phyloP scores from a whole-genome alignment of 2,329 filamentous ascomycete genomes.

The Lasiodiplodia gonubiensis region DNA sequence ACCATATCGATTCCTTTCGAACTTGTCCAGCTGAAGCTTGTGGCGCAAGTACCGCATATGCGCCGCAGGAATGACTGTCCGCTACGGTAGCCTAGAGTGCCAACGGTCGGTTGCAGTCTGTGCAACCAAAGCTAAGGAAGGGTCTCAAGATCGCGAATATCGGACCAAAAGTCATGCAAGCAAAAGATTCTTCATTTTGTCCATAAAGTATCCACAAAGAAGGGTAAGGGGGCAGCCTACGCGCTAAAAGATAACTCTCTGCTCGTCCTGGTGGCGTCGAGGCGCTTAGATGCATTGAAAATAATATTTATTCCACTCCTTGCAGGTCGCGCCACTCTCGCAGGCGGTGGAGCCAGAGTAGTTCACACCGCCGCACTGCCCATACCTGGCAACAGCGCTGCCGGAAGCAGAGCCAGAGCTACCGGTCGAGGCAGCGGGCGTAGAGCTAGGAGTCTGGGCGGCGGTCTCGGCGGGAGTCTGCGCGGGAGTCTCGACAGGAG shows the following conservation, averaged over 20 bases:
- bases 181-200: conserved; percentile 2
- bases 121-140: neutral
- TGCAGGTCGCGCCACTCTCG: conserved; percentile 43
- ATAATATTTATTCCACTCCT: conserved; percentile 47
- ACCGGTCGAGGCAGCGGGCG: neutral
- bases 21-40: neutral
- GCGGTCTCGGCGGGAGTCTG: conserved; percentile 2
- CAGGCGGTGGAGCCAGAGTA: conserved; percentile 46
- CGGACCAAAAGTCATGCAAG: neutral
- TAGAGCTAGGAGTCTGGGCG: conserved; percentile 6
- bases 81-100: neutral
- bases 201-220: conserved; percentile 18
- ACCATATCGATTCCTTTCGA: neutral
- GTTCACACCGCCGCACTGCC: conserved; percentile 50
- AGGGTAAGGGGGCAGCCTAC: neutral
- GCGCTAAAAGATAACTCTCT: neutral
- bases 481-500: conserved; percentile 1
- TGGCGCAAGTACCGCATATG: neutral
- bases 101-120: neutral
- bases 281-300: conserved; percentile 45
- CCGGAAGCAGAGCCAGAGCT: conserved; percentile 11
- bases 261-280: too few relatives aligned
- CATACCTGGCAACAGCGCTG: conserved; percentile 36
- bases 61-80: neutral
- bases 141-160: neutral